Percentiles rank a stretch among this genome's conserved stretches.
phyloP scores from a whole-genome alignment of 169 alveolate genomes.

The Plasmodium relictum region DNA sequence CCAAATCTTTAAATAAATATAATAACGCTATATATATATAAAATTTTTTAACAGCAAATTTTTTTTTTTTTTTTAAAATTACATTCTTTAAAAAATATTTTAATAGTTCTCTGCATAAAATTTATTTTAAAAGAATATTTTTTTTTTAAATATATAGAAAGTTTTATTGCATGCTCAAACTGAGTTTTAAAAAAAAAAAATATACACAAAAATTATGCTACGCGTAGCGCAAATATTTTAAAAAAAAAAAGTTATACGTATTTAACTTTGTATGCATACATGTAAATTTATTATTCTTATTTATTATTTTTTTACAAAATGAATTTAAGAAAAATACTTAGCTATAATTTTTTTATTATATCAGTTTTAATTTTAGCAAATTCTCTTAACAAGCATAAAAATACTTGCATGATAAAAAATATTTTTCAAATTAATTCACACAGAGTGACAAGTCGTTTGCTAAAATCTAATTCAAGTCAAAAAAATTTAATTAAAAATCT shows the following conservation, averaged over 20 bases:
- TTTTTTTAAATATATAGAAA: too few species aligned
- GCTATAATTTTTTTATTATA: conserved; percentile 17
- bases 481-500: conserved; percentile 6
- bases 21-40: too few species aligned
- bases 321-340: conserved; percentile 9
- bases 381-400: conserved; percentile 14
- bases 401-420: conserved; percentile 73
- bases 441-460: conserved; percentile 54
- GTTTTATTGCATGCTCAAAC: too few species aligned
- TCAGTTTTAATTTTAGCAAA: conserved; percentile 47
- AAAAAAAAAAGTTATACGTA: background rate
- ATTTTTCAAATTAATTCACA: conserved; percentile 36
- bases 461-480: conserved; percentile 27
- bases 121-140: too few species aligned
- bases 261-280: background rate
- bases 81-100: too few species aligned
- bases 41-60: too few species aligned
- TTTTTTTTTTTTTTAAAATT: too few species aligned
- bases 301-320: conserved; percentile 32
- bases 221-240: background rate
- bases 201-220: too few species aligned
- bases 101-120: too few species aligned
- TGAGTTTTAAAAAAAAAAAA: too few species aligned
- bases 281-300: background rate
- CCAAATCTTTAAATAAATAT: too few species aligned